Conservation (phyloP, 2,329 filamentous ascomycete genomes). For the Onygenales sp. region DNA sequence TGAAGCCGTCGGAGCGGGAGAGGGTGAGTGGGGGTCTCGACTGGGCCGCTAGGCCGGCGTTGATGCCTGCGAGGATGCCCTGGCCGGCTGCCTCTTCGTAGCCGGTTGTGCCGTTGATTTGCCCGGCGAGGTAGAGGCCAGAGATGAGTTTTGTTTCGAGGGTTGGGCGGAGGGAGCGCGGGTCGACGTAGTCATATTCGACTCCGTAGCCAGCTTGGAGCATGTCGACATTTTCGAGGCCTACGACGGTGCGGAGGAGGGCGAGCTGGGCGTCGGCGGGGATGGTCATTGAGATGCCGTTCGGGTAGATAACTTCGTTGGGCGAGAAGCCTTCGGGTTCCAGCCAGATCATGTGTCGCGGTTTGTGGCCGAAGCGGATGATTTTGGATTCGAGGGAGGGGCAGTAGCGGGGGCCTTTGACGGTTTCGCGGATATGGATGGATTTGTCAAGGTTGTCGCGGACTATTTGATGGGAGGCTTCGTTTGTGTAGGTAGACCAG, state of each 20-base stretch:
- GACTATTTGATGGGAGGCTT: slow-evolving; percentile 70
- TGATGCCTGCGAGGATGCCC: slow-evolving; percentile 84
- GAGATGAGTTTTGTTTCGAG: slow-evolving; percentile 87
- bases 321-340: slow-evolving; percentile 86
- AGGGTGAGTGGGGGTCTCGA: slow-evolving; percentile 58
- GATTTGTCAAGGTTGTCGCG: slow-evolving; percentile 88
- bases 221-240: slow-evolving; percentile 83
- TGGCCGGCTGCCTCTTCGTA: slow-evolving; percentile 97
- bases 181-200: slow-evolving; percentile 97
- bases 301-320: slow-evolving; percentile 85
- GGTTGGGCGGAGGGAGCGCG: slow-evolving; percentile 74
- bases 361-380: slow-evolving; percentile 72
- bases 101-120: slow-evolving; percentile 96
- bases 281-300: slow-evolving; percentile 94
- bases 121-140: slow-evolving; percentile 84
- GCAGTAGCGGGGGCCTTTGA: slow-evolving; percentile 90
- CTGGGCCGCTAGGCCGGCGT: slow-evolving; percentile 73
- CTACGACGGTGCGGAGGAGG: slow-evolving; percentile 76
- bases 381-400: slow-evolving; percentile 93
- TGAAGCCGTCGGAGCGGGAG: slow-evolving; percentile 81
- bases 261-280: slow-evolving; percentile 78
- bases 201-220: slow-evolving; percentile 93
- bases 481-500: slow-evolving; percentile 79
- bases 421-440: slow-evolving; percentile 89
- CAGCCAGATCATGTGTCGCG: slow-evolving; percentile 84